phyloP scores from a whole-genome alignment of 345 rosid genomes.

The Carallia pectinifolia region DNA sequence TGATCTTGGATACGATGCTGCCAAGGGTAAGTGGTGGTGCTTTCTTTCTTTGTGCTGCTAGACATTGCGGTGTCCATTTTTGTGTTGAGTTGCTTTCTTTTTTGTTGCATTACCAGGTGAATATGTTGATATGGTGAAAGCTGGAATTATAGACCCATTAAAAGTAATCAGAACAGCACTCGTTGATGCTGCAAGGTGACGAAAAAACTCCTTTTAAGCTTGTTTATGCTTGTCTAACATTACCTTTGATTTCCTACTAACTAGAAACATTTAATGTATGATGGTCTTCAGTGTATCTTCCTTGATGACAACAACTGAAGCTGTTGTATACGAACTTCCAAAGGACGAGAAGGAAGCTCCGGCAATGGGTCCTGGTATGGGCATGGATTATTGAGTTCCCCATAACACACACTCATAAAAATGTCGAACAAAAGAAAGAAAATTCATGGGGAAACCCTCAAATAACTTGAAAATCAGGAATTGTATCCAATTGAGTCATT shows the following conservation, averaged over 20 bases:
- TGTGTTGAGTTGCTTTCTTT: neutral
- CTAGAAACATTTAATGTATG: neutral
- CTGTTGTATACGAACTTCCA: no score
- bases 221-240: neutral
- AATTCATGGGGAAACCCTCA: no score
- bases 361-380: neutral
- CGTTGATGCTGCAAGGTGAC: neutral
- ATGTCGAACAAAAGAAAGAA: no score
- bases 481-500: no score
- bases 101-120: neutral
- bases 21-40: constrained; percentile 59
- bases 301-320: no score
- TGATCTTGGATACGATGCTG: constrained; percentile 95
- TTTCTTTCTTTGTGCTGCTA: neutral
- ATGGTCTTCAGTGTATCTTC: no score
- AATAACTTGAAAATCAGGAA: no score
- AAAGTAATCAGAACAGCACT: neutral
- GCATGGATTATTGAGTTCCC: neutral
- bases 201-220: neutral
- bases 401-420: no score
- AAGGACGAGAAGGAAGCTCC: neutral
- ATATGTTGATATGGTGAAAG: neutral
- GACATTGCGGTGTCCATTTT: neutral
- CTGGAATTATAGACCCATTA: neutral
- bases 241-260: no score